These are phyloP conservation scores for Capronia coronata DNA, from an alignment of 2,329 filamentous ascomycete genomes.

Conservation along the genomic window DNA sequence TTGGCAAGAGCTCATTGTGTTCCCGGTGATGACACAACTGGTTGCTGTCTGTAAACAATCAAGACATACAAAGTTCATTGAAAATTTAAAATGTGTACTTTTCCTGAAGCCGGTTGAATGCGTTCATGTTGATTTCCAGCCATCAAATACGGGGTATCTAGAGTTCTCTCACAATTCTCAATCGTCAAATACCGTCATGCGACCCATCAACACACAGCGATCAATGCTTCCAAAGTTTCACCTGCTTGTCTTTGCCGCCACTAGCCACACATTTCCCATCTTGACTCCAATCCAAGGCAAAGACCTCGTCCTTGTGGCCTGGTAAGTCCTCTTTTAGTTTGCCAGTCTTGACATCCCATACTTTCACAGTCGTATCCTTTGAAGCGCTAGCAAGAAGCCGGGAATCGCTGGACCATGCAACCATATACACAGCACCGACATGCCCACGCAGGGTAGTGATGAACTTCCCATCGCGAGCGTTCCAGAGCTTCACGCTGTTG, in stretches of 20 bases:
- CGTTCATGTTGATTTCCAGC: neutral
- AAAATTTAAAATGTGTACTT: conserved; percentile 1
- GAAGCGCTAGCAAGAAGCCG: conserved; percentile 79
- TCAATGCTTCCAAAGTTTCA: conserved; percentile 59
- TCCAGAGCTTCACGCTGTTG: conserved; percentile 92
- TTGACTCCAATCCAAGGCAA: conserved; percentile 89
- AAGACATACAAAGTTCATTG: conserved; percentile 12
- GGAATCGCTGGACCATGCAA: conserved; percentile 85
- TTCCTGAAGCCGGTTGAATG: neutral
- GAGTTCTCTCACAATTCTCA: neutral
- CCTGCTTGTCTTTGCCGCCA: conserved; percentile 82
- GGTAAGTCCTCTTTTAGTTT: conserved; percentile 79
- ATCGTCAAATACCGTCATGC: neutral
- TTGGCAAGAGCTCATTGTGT: neutral
- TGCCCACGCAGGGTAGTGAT: conserved; percentile 83
- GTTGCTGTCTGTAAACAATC: conserved; percentile 19
- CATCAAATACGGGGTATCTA: neutral
- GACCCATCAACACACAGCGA: neutral
- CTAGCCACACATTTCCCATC: conserved; percentile 84
- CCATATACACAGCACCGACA: conserved; percentile 86
- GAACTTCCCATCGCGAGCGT: conserved; percentile 71
- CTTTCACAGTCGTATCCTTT: conserved; percentile 89
- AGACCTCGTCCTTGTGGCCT: conserved; percentile 87
- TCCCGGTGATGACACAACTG: conserved; percentile 1
- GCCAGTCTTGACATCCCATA: conserved; percentile 82